Conservation (phyloP, 1,284 basidiomycete genomes). For the Ustilago crameri region DNA sequence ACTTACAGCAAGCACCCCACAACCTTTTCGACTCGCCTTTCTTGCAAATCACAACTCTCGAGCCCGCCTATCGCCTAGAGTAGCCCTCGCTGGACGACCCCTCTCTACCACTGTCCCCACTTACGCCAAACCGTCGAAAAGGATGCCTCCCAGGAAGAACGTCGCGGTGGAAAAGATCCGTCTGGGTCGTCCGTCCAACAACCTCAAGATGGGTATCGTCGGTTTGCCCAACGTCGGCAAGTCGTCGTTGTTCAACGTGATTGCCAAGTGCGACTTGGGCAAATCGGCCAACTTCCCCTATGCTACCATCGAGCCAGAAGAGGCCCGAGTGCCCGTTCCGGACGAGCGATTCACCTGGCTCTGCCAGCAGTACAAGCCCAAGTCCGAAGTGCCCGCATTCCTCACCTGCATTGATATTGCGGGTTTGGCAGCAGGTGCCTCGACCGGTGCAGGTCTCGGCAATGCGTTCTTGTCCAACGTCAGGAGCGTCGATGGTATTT, state of each 20-base stretch:
- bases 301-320: slow-evolving; percentile 78
- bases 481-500: slow-evolving; percentile 97
- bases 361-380: slow-evolving; percentile 88
- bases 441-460: slow-evolving; percentile 96
- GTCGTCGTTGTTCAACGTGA: slow-evolving; percentile 76
- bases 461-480: slow-evolving; percentile 98
- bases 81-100: slow-evolving; percentile 8
- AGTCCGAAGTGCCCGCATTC: slow-evolving; percentile 87
- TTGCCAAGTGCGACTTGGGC: slow-evolving; percentile 88
- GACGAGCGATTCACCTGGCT: slow-evolving; percentile 96
- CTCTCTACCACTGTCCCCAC: slow-evolving; percentile 29
- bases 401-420: slow-evolving; percentile 99
- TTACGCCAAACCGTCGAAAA: slow-evolving; percentile 45
- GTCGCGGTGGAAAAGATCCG: slow-evolving; percentile 59
- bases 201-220: slow-evolving; percentile 68
- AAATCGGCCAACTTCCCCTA: slow-evolving; percentile 99
- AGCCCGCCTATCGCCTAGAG: not conserved
- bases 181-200: slow-evolving; percentile 66
- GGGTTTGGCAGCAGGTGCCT: slow-evolving; percentile 93
- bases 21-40: not conserved
- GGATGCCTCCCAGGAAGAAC: slow-evolving; percentile 63
- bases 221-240: slow-evolving; percentile 68
- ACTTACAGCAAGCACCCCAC: slow-evolving; percentile 2
- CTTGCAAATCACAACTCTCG: slow-evolving; percentile 1
- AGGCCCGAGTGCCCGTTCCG: slow-evolving; percentile 94